Percentiles rank a stretch among this genome's conserved stretches.
phyloP scores from a whole-genome alignment of 176 grass and related monocot genomes.

The Melocanna baccifera region DNA sequence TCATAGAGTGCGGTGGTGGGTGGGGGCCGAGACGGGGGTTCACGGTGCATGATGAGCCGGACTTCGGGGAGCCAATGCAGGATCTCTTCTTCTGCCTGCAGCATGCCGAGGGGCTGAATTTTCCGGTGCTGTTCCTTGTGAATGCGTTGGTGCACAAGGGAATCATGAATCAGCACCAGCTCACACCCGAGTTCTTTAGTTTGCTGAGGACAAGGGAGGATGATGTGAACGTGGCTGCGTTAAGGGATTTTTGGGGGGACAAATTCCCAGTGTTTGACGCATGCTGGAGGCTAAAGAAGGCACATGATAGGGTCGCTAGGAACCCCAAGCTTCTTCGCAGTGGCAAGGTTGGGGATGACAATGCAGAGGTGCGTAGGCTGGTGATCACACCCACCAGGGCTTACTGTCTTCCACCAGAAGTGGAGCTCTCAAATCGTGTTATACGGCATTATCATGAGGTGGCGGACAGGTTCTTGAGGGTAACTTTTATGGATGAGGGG shows the following conservation, averaged over 20 bases:
- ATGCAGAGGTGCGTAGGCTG: conserved; percentile 56
- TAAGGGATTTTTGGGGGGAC: conserved; percentile 53
- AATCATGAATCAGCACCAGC: conserved; percentile 69
- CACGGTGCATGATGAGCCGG: conserved; percentile 45
- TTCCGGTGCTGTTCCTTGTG: conserved; percentile 69
- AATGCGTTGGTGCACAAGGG: conserved; percentile 84
- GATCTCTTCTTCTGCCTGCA: conserved; percentile 71
- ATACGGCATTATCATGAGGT: conserved; percentile 60
- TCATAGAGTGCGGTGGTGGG: conserved; percentile 6
- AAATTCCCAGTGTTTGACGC: conserved; percentile 42
- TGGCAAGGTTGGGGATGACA: conserved; percentile 25
- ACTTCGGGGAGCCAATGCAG: conserved; percentile 38
- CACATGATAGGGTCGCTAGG: conserved; percentile 31
- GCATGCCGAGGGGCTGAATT: conserved; percentile 42
- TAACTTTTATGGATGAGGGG: conserved; percentile 87
- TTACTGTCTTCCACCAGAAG: conserved; percentile 72
- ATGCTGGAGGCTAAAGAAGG: conserved; percentile 31
- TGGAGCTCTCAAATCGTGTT: conserved; percentile 75
- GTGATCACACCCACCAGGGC: conserved; percentile 77
- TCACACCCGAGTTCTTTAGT: conserved; percentile 62
- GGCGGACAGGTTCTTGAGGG: conserved; percentile 77
- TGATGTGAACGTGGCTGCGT: conserved; percentile 38
- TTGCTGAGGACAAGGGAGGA: conserved; percentile 48
- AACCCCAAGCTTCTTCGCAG: conserved; percentile 33
- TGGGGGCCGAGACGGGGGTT: conserved; percentile 12